Base-by-base conservation (phyloP, 2,329 filamentous ascomycete species). In the Escovopsis weberi region DNA sequence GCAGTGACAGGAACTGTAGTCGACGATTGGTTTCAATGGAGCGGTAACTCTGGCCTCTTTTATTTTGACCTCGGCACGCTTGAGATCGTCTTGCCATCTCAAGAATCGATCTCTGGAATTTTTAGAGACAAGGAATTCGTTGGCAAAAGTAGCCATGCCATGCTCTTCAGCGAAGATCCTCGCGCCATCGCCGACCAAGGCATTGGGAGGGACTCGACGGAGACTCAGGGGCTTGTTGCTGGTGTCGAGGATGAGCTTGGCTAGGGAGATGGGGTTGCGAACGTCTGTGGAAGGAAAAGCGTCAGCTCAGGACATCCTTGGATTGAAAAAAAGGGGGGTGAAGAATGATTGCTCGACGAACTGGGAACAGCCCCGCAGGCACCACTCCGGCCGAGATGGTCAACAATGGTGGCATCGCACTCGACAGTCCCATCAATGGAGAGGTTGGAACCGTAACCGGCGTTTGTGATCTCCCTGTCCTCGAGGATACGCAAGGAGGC, bases 381-480 rank as follows among this genome's bases (percentile, higher is more conserved):
- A 51, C 91, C 91, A 59, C 89, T 96, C 49, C 87, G 79, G 36
- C 93, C 91, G 40, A 81, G 68, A 58, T 96, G 84, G 55, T 98
- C 88, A 35, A 98, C 83, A 42, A 98, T 75, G 1, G 86, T 88
- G 43, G 91, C 91, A 66, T 98, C 91, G 52, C 88, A 93, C 60
- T 98, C 91, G 11, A 96, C 91, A 1, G 79, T 75, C 2, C 91
- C 91, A 51, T 95, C 82, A 48, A 94, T 84, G 37, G 85, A 81
- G 23, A 98, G 68, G 54, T 98, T 98, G 63, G 91, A 98, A 38
- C 93, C 91, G 58, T 84, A 96, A 0, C 91, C 91, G 33, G 89
- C 85, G 59, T 98, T 98, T 33, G 93, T 98, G 50, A 98, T 93
- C 54, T 95, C 87, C 44, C 83, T 80, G 58, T 98, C 85, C 63